Conservation (phyloP, 805 yeast genomes). For the Wickerhamomyces silvicola region DNA sequence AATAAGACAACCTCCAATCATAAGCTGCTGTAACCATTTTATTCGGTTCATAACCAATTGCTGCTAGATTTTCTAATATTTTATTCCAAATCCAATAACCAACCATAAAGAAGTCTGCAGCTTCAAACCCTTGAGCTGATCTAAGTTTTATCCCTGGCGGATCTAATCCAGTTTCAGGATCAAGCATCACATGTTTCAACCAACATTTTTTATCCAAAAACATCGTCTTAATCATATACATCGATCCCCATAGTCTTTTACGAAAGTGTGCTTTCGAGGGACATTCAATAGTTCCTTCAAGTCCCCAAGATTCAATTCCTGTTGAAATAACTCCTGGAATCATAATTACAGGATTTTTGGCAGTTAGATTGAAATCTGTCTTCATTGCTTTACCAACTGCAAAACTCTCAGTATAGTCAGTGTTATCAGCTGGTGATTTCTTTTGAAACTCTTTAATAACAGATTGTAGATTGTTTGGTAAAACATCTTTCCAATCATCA, state of each 20-base stretch:
- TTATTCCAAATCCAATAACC: conserved; percentile 99
- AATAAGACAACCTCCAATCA: conserved; percentile 91
- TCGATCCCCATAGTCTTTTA: conserved; percentile 94
- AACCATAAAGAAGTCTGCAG: conserved; percentile 92
- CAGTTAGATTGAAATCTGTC: conserved; percentile 40
- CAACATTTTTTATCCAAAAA: conserved; percentile 87
- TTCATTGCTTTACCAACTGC: conserved; percentile 73
- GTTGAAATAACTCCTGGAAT: conserved; percentile 96
- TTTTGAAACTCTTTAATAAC: conserved; percentile 49
- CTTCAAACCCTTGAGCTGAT: conserved; percentile 94
- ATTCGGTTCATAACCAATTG: conserved; percentile 87
- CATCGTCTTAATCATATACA: conserved; percentile 92
- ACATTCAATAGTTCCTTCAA: conserved; percentile 69
- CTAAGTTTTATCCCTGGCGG: conserved; percentile 77
- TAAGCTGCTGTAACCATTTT: conserved; percentile 88
- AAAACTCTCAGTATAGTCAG: conserved; percentile 72
- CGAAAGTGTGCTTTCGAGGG: conserved; percentile 82
- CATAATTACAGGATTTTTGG: conserved; percentile 77
- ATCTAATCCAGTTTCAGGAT: conserved; percentile 87
- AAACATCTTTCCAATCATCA: conserved; percentile 65
- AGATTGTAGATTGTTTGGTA: conserved; percentile 61
- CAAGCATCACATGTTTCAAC: conserved; percentile 86
- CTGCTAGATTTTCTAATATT: conserved; percentile 88
- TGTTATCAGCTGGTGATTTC: conserved; percentile 10
- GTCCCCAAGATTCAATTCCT: conserved; percentile 91